phyloP scores from a whole-genome alignment of 345 rosid genomes.

The Adansonia digitata region DNA sequence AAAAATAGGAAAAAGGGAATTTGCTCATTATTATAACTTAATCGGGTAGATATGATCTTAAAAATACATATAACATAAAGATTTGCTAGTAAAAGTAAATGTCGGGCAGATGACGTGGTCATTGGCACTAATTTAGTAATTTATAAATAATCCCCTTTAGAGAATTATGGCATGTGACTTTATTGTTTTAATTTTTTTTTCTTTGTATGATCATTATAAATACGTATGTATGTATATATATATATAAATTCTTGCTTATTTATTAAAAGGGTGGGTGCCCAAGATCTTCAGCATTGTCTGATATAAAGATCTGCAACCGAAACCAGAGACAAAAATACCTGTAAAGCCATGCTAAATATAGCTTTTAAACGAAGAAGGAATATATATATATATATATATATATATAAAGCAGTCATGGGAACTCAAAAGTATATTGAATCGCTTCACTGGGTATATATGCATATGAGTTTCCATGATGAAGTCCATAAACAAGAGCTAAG shows the following conservation, averaged over 20 bases:
- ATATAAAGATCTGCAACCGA: not conserved
- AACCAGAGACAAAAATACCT: not conserved
- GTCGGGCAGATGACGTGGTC: not conserved
- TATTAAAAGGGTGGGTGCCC: not conserved
- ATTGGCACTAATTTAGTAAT: not conserved
- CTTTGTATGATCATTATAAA: not conserved
- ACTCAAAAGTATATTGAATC: no score
- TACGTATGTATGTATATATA: no score
- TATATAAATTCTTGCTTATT: not conserved
- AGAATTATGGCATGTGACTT: not conserved
- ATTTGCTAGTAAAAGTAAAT: not conserved
- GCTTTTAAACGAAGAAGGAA: no score
- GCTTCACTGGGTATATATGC: not conserved
- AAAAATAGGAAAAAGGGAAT: no score
- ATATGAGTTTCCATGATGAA: constrained; percentile 15
- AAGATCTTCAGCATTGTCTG: not conserved
- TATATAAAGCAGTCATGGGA: no score
- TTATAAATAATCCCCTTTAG: no score
- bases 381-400: no score
- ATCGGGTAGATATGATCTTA: not conserved
- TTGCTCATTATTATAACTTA: no score
- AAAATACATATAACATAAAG: no score
- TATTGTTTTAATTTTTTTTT: not conserved
- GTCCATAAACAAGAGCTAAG: not conserved
- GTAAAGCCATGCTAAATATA: not conserved